Conservation (phyloP, 2,329 filamentous ascomycete species). For the Cryphonectria carpinicola region DNA sequence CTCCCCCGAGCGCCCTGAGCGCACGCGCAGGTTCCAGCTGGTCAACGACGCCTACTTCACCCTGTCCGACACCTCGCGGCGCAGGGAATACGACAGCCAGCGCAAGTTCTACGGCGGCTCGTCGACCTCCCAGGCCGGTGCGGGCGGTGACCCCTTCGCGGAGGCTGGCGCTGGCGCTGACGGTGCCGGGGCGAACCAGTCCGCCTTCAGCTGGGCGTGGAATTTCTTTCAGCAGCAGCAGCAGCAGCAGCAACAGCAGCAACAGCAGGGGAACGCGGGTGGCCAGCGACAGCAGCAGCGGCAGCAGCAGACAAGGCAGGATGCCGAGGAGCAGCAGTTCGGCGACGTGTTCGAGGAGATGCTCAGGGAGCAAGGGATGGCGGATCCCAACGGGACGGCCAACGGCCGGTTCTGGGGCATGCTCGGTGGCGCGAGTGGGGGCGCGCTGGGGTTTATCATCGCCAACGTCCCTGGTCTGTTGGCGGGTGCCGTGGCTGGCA, state of each 20-base stretch:
- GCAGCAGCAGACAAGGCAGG: slow-evolving; percentile 48
- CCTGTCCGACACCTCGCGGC: slow-evolving; percentile 77
- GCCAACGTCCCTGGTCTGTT: slow-evolving; percentile 88
- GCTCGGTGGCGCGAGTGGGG: slow-evolving; percentile 83
- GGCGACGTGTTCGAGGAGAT: slow-evolving; percentile 88
- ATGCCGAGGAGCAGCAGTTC: slow-evolving; percentile 78
- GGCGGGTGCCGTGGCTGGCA: slow-evolving; percentile 90
- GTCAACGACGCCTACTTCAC: slow-evolving; percentile 51
- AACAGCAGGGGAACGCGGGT: slow-evolving; percentile 24
- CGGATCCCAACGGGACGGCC: slow-evolving; percentile 64
- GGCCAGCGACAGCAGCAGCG: slow-evolving; percentile 34
- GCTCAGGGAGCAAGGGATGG: slow-evolving; percentile 84
- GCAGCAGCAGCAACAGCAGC: slow-evolving; percentile 36
- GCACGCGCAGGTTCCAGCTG: slow-evolving; percentile 67
- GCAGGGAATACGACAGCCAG: slow-evolving; percentile 83
- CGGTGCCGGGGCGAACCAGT: slow-evolving; percentile 39
- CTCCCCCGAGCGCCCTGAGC: slow-evolving; percentile 78
- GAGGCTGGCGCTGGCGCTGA: slow-evolving; percentile 47
- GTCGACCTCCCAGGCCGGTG: slow-evolving; percentile 44
- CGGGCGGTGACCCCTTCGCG: slow-evolving; percentile 51
- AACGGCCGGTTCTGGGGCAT: slow-evolving; percentile 85
- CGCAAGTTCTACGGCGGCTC: slow-evolving; percentile 59
- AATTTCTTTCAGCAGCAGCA: slow-evolving; percentile 56
- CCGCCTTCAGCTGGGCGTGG: slow-evolving; percentile 78
- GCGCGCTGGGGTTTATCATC: slow-evolving; percentile 90